These are phyloP conservation scores for Yamadazyma laniorum DNA, from an alignment of 805 yeast genomes.

Conservation along the genomic window DNA sequence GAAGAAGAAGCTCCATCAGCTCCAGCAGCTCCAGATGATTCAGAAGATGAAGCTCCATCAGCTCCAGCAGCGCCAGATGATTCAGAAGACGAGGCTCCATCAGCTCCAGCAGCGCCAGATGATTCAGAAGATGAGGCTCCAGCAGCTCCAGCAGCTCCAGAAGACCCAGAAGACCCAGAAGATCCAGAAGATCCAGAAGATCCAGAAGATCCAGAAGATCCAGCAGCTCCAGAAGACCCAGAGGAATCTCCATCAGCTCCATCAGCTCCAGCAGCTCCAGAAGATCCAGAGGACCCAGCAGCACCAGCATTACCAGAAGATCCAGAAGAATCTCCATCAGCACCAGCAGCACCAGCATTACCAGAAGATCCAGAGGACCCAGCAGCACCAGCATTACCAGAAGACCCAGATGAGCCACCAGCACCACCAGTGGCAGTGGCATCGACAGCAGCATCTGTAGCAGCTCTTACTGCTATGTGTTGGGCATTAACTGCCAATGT, in stretches of 20 bases:
- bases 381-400: slow-evolving; percentile 15
- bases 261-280: slow-evolving; percentile 4
- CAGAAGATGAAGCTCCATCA: no score
- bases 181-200: slow-evolving; percentile 14
- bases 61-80: slow-evolving; percentile 5
- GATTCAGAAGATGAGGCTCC: no score
- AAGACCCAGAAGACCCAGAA: slow-evolving; percentile 5
- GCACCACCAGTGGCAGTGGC: slow-evolving; percentile 14
- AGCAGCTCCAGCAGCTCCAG: slow-evolving; percentile 8
- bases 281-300: slow-evolving; percentile 7
- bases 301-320: slow-evolving; percentile 8
- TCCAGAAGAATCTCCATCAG: slow-evolving; percentile 2
- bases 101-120: slow-evolving; percentile 6
- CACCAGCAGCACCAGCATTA: slow-evolving; percentile 3
- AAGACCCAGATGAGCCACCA: slow-evolving; percentile 5
- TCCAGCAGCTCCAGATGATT: no score
- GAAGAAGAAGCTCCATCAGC: no score
- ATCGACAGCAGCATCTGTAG: slow-evolving; percentile 7
- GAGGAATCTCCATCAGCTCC: no score
- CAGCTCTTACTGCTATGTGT: slow-evolving; percentile 14
- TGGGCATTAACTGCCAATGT: slow-evolving; percentile 12
- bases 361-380: slow-evolving; percentile 9
- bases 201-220: slow-evolving; percentile 5
- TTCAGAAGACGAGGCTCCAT: slow-evolving; percentile 7
- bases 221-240: slow-evolving; percentile 8